Conservation (phyloP, 1,139 yeast species). For the Yamadazyma songkhlaensis region DNA sequence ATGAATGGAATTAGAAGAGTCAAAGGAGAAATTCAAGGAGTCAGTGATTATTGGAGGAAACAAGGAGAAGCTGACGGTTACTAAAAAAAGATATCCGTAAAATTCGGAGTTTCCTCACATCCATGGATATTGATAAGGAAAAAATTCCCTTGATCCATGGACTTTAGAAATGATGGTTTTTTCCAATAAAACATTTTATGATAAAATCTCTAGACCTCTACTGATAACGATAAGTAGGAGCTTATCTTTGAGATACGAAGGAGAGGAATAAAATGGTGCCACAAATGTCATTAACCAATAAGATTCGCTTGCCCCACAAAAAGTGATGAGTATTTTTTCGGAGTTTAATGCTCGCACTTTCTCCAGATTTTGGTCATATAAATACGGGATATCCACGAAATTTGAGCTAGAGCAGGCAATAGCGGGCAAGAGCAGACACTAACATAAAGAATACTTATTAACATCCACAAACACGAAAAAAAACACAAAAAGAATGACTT, state of each 20-base stretch:
- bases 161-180: not conserved
- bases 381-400: not conserved
- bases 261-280: too few relatives aligned
- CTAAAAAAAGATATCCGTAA: constrained; percentile 10
- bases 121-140: not conserved
- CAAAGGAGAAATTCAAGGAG: constrained; percentile 29
- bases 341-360: constrained; percentile 5
- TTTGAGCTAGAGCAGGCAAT: too few relatives aligned
- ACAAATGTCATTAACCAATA: not conserved
- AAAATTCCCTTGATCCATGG: too few relatives aligned
- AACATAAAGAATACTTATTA: too few relatives aligned
- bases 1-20: constrained; percentile 40
- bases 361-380: constrained; percentile 1
- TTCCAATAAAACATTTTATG: not conserved
- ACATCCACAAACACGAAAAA: too few relatives aligned
- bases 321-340: constrained; percentile 1
- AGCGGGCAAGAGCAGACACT: too few relatives aligned
- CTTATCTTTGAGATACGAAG: too few relatives aligned
- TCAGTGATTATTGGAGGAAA: constrained; percentile 46
- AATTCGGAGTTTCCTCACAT: not conserved
- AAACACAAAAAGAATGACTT: constrained; percentile 34
- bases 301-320: constrained; percentile 5
- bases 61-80: constrained; percentile 43
- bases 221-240: too few relatives aligned
- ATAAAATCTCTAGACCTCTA: not conserved